Evolutionary conservation across 768 basidiomycete species (phyloP).

Genomic region (Kwoniella mangroviensis): DNA sequence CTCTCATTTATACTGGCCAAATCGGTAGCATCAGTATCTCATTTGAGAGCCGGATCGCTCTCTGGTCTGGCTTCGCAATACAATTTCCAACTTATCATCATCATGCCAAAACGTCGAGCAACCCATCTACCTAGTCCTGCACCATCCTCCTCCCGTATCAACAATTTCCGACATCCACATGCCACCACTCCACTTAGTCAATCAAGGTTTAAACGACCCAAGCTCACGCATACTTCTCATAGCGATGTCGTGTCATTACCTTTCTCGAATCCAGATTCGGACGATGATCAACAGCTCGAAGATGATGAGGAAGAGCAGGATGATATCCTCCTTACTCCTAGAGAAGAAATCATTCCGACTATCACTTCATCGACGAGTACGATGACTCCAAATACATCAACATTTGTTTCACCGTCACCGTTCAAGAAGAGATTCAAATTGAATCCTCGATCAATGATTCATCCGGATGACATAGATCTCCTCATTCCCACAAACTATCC

Average conservation of each 20-base stretch:
- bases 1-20: too few species aligned
- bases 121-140: background rate
- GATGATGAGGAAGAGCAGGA: background rate
- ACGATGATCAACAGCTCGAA: background rate
- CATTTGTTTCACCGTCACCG: too few species aligned
- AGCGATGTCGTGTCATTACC: background rate
- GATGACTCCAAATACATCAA: too few species aligned
- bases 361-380: too few species aligned
- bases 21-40: too few species aligned
- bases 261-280: background rate
- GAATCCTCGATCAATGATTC: too few species aligned
- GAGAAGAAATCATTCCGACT: background rate
- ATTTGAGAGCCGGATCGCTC: too few species aligned
- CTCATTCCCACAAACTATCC: too few species aligned
- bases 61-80: too few species aligned
- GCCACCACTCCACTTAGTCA: background rate
- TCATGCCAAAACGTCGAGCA: background rate
- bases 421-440: too few species aligned
- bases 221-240: background rate
- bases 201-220: background rate
- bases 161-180: too few species aligned
- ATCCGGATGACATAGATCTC: too few species aligned
- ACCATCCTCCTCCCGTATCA: background rate
- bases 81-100: background rate
- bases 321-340: background rate